These are phyloP conservation scores for Astrothelium subdiscretum DNA, from an alignment of 495 filamentous ascomycete genomes.

Conservation along the genomic window DNA sequence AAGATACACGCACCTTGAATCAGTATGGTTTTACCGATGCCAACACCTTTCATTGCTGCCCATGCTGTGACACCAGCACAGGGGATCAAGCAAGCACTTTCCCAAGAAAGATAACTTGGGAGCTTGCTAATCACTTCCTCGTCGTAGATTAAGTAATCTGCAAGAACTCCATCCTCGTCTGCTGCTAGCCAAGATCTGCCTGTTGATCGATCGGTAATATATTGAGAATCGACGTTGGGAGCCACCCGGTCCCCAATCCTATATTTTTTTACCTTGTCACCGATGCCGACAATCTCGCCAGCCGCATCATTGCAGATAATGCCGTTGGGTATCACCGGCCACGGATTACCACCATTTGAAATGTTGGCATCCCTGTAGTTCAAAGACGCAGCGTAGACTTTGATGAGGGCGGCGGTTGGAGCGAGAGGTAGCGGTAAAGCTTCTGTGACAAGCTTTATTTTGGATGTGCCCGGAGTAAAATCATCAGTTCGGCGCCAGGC, in stretches of 20 bases:
- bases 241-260: no score
- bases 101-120: constrained; percentile 26
- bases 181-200: constrained; percentile 26
- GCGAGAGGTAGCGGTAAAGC: constrained; percentile 12
- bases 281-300: no score
- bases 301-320: constrained; percentile 28
- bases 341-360: constrained; percentile 29
- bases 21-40: constrained; percentile 30
- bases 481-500: constrained; percentile 26
- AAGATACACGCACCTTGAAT: constrained; percentile 28
- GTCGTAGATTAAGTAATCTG: constrained; percentile 28
- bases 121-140: constrained; percentile 22
- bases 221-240: constrained; percentile 27
- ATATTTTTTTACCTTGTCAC: no score
- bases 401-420: constrained; percentile 30
- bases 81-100: constrained; percentile 23
- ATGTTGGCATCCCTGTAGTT: constrained; percentile 38
- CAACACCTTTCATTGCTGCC: constrained; percentile 26
- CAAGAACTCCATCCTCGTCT: constrained; percentile 31
- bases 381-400: constrained; percentile 32
- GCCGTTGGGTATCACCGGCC: constrained; percentile 25
- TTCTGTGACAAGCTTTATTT: constrained; percentile 20
- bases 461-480: constrained; percentile 20
- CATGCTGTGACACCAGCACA: constrained; percentile 35
- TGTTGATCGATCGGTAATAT: constrained; percentile 20